phyloP scores from a whole-genome alignment of 2,329 filamentous ascomycete genomes.

The Cryoendolithus antarcticus region DNA sequence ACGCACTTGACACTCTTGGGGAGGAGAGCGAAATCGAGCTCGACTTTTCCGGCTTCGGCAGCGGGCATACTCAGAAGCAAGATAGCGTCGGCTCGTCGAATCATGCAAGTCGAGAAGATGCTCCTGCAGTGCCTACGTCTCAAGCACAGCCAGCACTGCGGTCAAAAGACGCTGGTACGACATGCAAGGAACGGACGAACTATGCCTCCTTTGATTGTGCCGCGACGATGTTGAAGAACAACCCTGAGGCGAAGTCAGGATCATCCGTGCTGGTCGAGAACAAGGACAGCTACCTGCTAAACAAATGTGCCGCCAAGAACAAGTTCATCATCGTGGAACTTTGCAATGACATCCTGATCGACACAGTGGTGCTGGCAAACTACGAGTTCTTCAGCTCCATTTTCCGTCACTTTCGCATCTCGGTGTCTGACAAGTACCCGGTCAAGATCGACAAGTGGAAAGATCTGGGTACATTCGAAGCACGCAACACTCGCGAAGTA shows the following conservation, averaged over 20 bases:
- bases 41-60: slow-evolving; percentile 54
- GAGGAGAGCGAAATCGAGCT: slow-evolving; percentile 81
- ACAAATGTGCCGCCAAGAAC: slow-evolving; percentile 73
- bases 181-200: slow-evolving; percentile 94
- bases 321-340: slow-evolving; percentile 94
- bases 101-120: neutral
- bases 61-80: slow-evolving; percentile 10
- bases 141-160: slow-evolving; percentile 35
- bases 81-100: neutral
- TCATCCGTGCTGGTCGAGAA: slow-evolving; percentile 88
- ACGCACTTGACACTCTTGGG: slow-evolving; percentile 65
- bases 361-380: slow-evolving; percentile 94
- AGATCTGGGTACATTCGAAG: slow-evolving; percentile 76
- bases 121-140: neutral
- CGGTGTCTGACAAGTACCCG: slow-evolving; percentile 88
- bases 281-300: slow-evolving; percentile 96
- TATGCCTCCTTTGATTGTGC: slow-evolving; percentile 97
- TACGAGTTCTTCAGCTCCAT: slow-evolving; percentile 99
- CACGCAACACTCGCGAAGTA: slow-evolving; percentile 81
- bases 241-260: slow-evolving; percentile 71
- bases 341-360: slow-evolving; percentile 74
- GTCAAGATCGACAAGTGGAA: slow-evolving; percentile 89
- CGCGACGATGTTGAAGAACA: slow-evolving; percentile 83
- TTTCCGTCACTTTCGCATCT: slow-evolving; percentile 80
- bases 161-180: slow-evolving; percentile 89